These are phyloP conservation scores for Camelina laxa DNA, from an alignment of 345 rosid genomes.

Conservation along the genomic window DNA sequence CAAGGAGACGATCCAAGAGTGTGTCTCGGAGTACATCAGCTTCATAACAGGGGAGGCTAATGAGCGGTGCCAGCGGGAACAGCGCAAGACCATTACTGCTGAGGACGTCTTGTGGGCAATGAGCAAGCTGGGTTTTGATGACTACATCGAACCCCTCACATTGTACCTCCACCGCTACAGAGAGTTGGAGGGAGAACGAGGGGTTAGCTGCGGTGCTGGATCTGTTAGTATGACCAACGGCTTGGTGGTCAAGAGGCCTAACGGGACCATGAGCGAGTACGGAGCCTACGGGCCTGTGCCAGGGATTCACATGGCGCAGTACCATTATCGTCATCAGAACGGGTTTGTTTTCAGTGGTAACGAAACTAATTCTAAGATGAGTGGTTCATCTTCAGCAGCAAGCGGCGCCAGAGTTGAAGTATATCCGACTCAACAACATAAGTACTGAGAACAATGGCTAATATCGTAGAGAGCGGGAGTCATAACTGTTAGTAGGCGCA, in stretches of 20 bases:
- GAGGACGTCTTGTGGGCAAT: constrained; percentile 95
- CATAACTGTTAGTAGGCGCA: constrained; percentile 33
- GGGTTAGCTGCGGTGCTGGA: constrained; percentile 40
- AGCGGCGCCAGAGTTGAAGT: constrained; percentile 38
- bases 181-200: constrained; percentile 72
- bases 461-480: constrained; percentile 12
- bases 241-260: constrained; percentile 63
- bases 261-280: constrained; percentile 45
- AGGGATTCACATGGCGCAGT: constrained; percentile 52
- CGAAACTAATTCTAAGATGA: constrained; percentile 30
- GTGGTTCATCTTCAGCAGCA: constrained; percentile 43
- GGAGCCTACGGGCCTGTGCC: constrained; percentile 53
- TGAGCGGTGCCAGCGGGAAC: constrained; percentile 94
- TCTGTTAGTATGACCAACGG: constrained; percentile 52
- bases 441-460: constrained; percentile 40
- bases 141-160: constrained; percentile 81
- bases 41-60: constrained; percentile 97
- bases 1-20: constrained; percentile 95
- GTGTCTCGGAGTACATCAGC: constrained; percentile 97
- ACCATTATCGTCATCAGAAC: constrained; percentile 47
- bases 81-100: constrained; percentile 92
- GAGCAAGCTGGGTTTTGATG: constrained; percentile 93
- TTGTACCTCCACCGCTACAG: constrained; percentile 79
- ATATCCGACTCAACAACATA: constrained; percentile 39
- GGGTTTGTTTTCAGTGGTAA: constrained; percentile 46